Evolutionary conservation across 2,329 filamentous ascomycete species (phyloP), one percentile per base, ranked within the genome.

Genomic region (Pseudogymnoascus sp.): DNA sequence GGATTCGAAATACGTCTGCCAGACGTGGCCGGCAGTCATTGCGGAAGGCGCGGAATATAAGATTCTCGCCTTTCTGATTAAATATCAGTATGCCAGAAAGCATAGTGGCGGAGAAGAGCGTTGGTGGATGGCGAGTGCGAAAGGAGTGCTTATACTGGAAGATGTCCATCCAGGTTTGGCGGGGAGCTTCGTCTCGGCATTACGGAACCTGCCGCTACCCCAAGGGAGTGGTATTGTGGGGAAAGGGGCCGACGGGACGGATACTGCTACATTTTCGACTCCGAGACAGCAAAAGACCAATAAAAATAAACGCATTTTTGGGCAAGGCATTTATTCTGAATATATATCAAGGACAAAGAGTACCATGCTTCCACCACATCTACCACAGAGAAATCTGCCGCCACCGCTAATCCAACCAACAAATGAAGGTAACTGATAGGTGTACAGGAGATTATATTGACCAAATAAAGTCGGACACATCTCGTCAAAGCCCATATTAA

Each of bases 1-100:
- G 94, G 76, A 99, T 99, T 77, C 94, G 92, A 78, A 99, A 99
- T 79, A 99, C 93, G 74, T 99, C 94, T 78, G 94, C 94, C 67
- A 99, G 89, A 61, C 94, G 91, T 62, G 94, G 94, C 63, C 95
- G 91, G 78, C 94, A 97, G 79, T 99, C 95, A 75, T 96, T 96
- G 73, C 94, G 92, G 78, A 99, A 99, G 71, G 94, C 92, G 73
- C 94, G 91, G 81, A 99, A 97, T 77, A 99, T 99, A 73, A 99
- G 90, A 78, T 99, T 97, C 81, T 99, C 94, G 78, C 94, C 94
- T 79, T 99, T 99, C 77, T 99, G 94, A 70, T 99, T 99, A 83
- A 99, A 99, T 69, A 99, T 88, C 69, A 99, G 86, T 72, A 99
- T 93, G 64, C 94, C 94, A 70, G 93, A 97, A 69, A 99, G 82